Evolutionary conservation across 768 basidiomycete species (phyloP), one percentile per base, ranked within the genome.

Genomic region (Mycena kentingensis): DNA sequence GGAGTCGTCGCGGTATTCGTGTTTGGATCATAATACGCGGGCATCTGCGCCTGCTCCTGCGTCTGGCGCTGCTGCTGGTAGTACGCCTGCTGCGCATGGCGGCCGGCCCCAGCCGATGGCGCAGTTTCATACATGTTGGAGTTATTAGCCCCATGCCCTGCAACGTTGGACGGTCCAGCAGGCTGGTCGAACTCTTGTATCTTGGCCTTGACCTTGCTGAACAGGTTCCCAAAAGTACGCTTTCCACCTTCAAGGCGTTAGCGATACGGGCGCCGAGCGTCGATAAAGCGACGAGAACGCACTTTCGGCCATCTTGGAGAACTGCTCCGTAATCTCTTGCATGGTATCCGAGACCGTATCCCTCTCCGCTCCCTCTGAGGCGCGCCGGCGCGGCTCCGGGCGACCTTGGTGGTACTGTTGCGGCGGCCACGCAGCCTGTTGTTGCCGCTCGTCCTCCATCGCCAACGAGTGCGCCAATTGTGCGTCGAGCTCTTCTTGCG

Each of bases 181-280:
- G 73, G 72, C 61, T 84, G 81, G 32, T 92, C 90, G 55, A 83
- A 83, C 61, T 92, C 91, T 62, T 88, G 85, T 52, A 92, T 83
- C 78, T 92, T 93, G 5, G 88, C 83, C 64, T 83, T 91, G 41
- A 91, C 88, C 66, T 87, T 92, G 28, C 82, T 82, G 34, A 92
- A 76, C 24, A 93, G 66, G 8, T 73, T 78, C 41, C 78, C 83
- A 67, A 93, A 80, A 0, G 90, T 92, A 70, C 84, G 88, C 73
- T 88, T 91, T 3, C 90, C 89, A 47, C 78, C 87, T 88, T n/a
- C n/a, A n/a, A n/a, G n/a, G n/a, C n/a, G n/a, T n/a, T n/a, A n/a
- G 52, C 10, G 45, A 21, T 8, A 32, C 1, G 15, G n/a, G 19
- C 24, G 46, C 26, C 13, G 19, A 8, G 27, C 12, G 19, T 18